Percentiles rank a stretch among this genome's conserved stretches.
Evolutionary conservation across 2,329 filamentous ascomycete species (phyloP).

Genomic region (Xylariaceae sp.): DNA sequence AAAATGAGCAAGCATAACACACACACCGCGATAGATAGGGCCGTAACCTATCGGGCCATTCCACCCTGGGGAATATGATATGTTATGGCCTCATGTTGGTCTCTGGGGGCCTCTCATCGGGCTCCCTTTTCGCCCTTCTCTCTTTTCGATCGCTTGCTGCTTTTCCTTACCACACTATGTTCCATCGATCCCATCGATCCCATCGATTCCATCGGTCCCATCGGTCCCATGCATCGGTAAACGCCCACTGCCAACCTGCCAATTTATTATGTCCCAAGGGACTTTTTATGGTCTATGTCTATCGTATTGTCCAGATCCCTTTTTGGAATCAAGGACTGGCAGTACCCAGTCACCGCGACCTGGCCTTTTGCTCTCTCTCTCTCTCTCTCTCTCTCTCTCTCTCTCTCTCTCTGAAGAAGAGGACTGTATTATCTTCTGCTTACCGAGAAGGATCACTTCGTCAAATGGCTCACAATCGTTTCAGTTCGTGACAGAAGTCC

Average conservation of each 20-base stretch:
- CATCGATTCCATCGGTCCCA: too few relatives aligned
- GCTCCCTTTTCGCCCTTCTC: too few relatives aligned
- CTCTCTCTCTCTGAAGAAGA: neutral
- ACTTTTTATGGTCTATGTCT: neutral
- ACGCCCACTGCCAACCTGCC: neutral
- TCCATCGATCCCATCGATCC: too few relatives aligned
- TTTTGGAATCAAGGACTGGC: too few relatives aligned
- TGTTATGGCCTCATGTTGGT: neutral
- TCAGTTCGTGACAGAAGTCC: slow-evolving; percentile 1
- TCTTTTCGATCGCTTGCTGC: too few relatives aligned
- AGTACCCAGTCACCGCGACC: too few relatives aligned
- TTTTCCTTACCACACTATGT: neutral
- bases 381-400: neutral
- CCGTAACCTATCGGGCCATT: too few relatives aligned
- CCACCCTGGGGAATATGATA: too few relatives aligned
- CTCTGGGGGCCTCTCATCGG: neutral
- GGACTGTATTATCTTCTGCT: neutral
- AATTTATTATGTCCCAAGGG: neutral
- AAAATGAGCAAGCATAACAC: too few relatives aligned
- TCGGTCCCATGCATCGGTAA: neutral
- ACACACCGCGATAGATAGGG: too few relatives aligned
- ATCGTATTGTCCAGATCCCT: neutral
- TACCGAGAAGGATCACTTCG: neutral
- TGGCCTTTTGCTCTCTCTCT: neutral
- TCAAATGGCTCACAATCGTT: slow-evolving; percentile 5